Conservation (phyloP, 2,329 filamentous ascomycete genomes). For the Fusarium circinatum region DNA sequence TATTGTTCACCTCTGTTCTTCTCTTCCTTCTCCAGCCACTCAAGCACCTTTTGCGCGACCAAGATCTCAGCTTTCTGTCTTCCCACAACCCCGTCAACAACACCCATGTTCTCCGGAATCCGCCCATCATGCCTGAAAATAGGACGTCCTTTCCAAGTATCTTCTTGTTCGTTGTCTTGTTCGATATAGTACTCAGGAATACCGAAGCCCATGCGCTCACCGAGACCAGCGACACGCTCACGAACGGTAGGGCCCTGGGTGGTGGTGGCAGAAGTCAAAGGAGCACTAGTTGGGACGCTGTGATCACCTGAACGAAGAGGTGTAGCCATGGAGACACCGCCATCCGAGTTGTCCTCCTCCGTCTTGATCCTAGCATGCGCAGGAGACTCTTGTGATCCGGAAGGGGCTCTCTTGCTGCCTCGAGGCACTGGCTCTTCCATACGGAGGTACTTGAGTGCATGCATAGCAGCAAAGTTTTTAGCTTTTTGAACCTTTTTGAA, state of each 20-base stretch:
- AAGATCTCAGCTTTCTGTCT: slow-evolving; percentile 50
- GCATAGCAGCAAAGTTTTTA: slow-evolving; percentile 63
- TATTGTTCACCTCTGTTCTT: slow-evolving; percentile 9
- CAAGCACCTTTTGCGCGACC: slow-evolving; percentile 54
- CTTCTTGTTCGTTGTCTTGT: slow-evolving; percentile 21
- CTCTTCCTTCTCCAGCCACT: slow-evolving; percentile 47
- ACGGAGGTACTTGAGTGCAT: slow-evolving; percentile 45
- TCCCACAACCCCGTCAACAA: slow-evolving; percentile 48
- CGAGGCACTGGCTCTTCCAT: not conserved
- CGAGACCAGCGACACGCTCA: slow-evolving; percentile 48
- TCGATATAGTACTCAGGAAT: slow-evolving; percentile 50
- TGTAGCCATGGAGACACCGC: not conserved
- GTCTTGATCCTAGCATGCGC: slow-evolving; percentile 22
- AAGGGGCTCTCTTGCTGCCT: slow-evolving; percentile 8
- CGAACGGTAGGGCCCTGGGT: slow-evolving; percentile 14
- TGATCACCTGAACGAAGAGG: not conserved
- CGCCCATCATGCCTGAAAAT: slow-evolving; percentile 47
- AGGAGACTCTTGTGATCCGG: slow-evolving; percentile 7
- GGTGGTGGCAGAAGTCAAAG: not conserved
- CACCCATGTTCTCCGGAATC: slow-evolving; percentile 48
- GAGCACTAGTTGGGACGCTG: not conserved
- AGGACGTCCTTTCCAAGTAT: slow-evolving; percentile 51
- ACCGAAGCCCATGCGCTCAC: slow-evolving; percentile 46
- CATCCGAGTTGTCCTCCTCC: slow-evolving; percentile 23
- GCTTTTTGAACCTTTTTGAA: slow-evolving; percentile 63